Base-by-base conservation (phyloP, 805 yeast genomes). In the Ogataea paradorogensis region DNA sequence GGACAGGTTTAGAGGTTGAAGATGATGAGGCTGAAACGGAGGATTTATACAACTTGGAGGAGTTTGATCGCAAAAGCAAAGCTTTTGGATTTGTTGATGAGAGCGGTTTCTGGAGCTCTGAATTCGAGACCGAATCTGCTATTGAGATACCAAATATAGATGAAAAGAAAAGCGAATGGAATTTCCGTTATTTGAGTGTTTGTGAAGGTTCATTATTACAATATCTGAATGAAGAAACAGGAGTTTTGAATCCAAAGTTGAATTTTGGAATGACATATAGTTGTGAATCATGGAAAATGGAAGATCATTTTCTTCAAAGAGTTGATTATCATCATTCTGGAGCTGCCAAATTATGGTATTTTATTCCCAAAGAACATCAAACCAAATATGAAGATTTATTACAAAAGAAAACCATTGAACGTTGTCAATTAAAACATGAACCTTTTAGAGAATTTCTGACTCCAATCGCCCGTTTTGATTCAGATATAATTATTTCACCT, bases 321-420 rank as follows among this genome's bases (percentile, higher is more conserved):
- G 61, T 71, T 21, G 78, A 76, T 51, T 81, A 70, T 45, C 75
- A 71, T 32, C 78, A 77, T 46, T 48, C 67, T 34, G 90, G 89
- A 2, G 73, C 74, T 6, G 52, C 66, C 10, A 75, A 72, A 51
- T 51, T 74, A 14, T 80, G 87, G 85, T 80, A 77, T 45, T 70
- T 80, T 40, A 68, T 83, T n/a, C 74, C 82, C 0, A 82, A 80
- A 11, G 63, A 66, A 50, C 76, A 76, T 36, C 70, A 70, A 38
- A 69, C 58, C 2, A 71, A 70, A 40, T 81, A 74, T 52, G 86
- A 82, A 51, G 35, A 43, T 2, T 53, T 76, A 11, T 29, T 71
- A n/a, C 30, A 38, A 29, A 29, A 10, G 36, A 40, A 24, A 41
- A 31, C 14, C 33, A 43, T 6, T 42, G 40, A 11, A 35, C 46